A percentile compares a stretch with the other conserved stretches of the same genome.
These are phyloP conservation scores for Geranium rotundifolium DNA, from an alignment of 345 rosid species.

Conservation along the genomic window DNA sequence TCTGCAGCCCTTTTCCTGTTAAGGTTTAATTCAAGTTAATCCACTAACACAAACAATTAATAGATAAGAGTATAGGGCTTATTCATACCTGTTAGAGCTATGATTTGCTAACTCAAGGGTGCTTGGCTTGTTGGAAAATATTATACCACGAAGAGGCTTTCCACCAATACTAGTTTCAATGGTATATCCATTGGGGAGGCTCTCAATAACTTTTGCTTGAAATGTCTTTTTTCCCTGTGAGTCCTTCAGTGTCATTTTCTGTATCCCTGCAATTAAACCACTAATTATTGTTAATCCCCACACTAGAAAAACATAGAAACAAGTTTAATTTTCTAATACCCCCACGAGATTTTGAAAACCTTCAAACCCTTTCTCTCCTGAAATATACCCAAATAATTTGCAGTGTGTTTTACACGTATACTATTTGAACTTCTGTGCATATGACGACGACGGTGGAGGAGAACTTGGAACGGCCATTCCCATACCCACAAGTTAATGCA, in stretches of 20 bases:
- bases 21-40: slow-evolving; percentile 2
- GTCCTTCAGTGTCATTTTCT: slow-evolving; percentile 27
- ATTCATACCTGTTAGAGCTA: slow-evolving; percentile 37
- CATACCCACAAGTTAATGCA: no score
- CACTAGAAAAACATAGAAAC: background rate
- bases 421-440: background rate
- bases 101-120: slow-evolving; percentile 19
- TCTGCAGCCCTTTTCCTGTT: slow-evolving; percentile 42
- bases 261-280: slow-evolving; percentile 38
- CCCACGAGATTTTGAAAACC: background rate
- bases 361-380: background rate
- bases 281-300: background rate
- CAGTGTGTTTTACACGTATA: background rate
- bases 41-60: background rate
- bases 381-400: background rate
- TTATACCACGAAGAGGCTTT: slow-evolving; percentile 69
- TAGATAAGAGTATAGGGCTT: background rate
- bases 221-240: slow-evolving; percentile 60
- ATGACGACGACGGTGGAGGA: slow-evolving; percentile 15
- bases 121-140: slow-evolving; percentile 59
- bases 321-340: background rate
- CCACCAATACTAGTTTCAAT: slow-evolving; percentile 84
- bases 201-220: slow-evolving; percentile 74
- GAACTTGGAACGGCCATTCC: no score
- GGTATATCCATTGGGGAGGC: slow-evolving; percentile 59